Evolutionary conservation across 768 basidiomycete genomes (phyloP), one percentile per base, ranked within the genome.

Genomic region (Leccinum truebloodii): DNA sequence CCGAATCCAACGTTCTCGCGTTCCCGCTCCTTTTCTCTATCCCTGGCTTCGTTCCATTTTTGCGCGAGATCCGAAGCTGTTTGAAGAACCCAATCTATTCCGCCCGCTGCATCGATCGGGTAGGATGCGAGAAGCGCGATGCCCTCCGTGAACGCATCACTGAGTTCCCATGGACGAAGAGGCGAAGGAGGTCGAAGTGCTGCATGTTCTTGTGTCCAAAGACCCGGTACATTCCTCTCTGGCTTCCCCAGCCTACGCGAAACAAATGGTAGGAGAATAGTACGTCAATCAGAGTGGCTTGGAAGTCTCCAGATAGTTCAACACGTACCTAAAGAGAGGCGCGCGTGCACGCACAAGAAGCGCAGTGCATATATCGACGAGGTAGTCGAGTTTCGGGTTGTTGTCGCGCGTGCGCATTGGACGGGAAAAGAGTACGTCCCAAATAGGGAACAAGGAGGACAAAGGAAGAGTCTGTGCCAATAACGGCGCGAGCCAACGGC

Each of bases 401-500:
- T 48, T 39, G n/a, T 76, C 71, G 37, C 83, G 82, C 49, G 82
- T 79, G 64, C 84, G 77, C 75, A 79, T 78, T 0, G 83, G 81
- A 37, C 79, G 78, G 54, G 87, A 81, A 63, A 92, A 89, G 13
- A 93, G 65, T 3, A 81, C 81, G 69, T 93, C 90, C 91, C 91
- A 93, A 5, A 86, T 71, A 16, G 81, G 76, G 18, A 89, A 74
- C 9, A 89, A 76, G 8, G 83, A 81, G 1, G 81, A 67, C 20
- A 89, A 65, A 0, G 90, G 88, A n/a, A 93, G 70, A 2, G 90
- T 88, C 64, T 91, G 90, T 0, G 87, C 82, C 22, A 92, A 73
- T 7, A 93, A 67, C 12, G 89, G 83, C 13, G 87, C 83, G 12
- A 92, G 76, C 90, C 90, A 93, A 50, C 85, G 87, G 72, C 90